Evolutionary conservation across 1,284 basidiomycete species (phyloP).

Genomic region (Fomitopsis pinicola): DNA sequence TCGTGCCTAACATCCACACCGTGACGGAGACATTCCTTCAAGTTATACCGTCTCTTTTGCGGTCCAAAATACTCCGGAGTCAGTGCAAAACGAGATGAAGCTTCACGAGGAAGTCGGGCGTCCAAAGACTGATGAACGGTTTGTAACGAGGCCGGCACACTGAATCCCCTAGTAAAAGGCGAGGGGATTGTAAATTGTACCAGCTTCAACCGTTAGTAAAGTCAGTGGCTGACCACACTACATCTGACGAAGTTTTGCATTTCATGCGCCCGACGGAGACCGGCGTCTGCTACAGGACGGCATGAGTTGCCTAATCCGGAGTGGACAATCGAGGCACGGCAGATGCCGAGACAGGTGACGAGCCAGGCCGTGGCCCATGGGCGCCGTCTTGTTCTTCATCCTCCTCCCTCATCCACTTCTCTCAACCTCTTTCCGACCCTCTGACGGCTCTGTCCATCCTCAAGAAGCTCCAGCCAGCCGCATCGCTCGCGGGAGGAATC

Average conservation of each 20-base stretch:
- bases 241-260: conserved; percentile 27
- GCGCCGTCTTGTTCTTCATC: conserved; percentile 9
- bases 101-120: conserved; percentile 32
- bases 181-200: conserved; percentile 53
- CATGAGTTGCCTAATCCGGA: not conserved
- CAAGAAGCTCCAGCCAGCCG: conserved; percentile 3
- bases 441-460: conserved; percentile 2
- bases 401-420: conserved; percentile 7
- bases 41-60: no score
- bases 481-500: not conserved
- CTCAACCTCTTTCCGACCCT: conserved; percentile 4
- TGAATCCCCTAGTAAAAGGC: conserved; percentile 64
- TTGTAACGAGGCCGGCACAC: conserved; percentile 40
- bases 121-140: conserved; percentile 49
- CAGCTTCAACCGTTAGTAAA: conserved; percentile 36
- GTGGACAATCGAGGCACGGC: not conserved
- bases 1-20: no score
- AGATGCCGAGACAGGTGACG: not conserved
- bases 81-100: no score
- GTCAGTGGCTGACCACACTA: not conserved
- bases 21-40: no score
- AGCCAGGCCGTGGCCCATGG: conserved; percentile 1
- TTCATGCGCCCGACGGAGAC: conserved; percentile 32
- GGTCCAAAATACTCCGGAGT: no score
- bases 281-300: not conserved